Base-by-base conservation (phyloP, 805 yeast species). In the Hanseniaspora singularis region DNA sequence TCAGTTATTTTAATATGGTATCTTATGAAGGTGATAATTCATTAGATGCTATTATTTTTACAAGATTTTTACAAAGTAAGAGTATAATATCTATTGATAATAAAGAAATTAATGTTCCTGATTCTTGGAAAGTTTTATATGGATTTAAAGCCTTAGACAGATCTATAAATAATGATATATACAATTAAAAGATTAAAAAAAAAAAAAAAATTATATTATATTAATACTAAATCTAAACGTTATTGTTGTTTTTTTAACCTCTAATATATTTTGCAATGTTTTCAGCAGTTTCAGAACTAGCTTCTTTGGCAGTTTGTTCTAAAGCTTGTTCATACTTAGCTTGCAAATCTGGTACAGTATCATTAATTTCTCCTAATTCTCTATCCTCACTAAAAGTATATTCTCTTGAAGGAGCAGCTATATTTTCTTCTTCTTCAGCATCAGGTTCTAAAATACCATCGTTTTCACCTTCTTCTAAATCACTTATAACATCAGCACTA, bases 11-110 rank as follows among this genome's bases (percentile, higher is more conserved):
- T n/a, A 73, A 74, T 10, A 67, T 74, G 15, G 78, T 71, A 58
- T 94, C 81, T 1, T 86, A 84, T 61, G 96, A 88, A 59, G 96
- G 97, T 28, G 96, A 88, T 61, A 89, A 89, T 60, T 72, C 79
- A 24, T 57, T 61, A 18, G 95, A 87, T 59, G 92, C 94, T 16
- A 7, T 33, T n/a, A 16, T 32, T 12, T 39, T 37, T n/a, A 22
- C 38, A 19, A 16, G 30, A 18, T 19, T 28, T 7, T 24, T 40
- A 11, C 36, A 26, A 6, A 1, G 14, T 3, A 10, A n/a, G 4
- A 12, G 26, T 2, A 20, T 36, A 9, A 18, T 37, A 32, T 4
- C 20, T 9, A 9, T n/a, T 11, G 11, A 11, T 3, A 19, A 14
- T 2, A 9, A 38, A 2, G 9, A 16, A 3, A 10, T 38, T 2